These are phyloP conservation scores for Moringa oleifera DNA, from an alignment of 345 rosid species.

Conservation along the genomic window DNA sequence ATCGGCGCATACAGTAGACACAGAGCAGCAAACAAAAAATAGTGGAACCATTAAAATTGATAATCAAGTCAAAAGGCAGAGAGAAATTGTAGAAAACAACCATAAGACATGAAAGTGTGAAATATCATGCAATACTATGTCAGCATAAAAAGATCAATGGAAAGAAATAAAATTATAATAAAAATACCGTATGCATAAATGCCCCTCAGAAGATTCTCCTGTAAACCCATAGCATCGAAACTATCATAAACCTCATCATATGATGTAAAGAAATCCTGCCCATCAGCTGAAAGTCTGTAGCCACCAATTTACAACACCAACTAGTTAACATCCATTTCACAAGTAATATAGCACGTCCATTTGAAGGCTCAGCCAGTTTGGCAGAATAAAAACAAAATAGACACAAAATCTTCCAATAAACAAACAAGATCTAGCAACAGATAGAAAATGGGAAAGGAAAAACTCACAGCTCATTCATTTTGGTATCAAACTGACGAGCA, in stretches of 20 bases:
- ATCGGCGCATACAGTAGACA: too few species aligned
- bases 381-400: too few species aligned
- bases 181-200: slow-evolving; percentile 70
- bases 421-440: background rate
- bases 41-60: too few species aligned
- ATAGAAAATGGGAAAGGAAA: background rate
- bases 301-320: slow-evolving; percentile 8
- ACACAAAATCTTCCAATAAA: background rate
- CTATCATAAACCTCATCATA: slow-evolving; percentile 70
- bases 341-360: background rate
- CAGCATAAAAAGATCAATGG: background rate
- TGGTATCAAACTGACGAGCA: slow-evolving; percentile 60
- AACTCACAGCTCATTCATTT: slow-evolving; percentile 59
- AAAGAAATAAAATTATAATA: background rate
- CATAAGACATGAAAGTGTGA: too few species aligned
- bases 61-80: too few species aligned
- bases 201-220: slow-evolving; percentile 82
- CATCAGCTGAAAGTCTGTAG: slow-evolving; percentile 50
- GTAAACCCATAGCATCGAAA: slow-evolving; percentile 75
- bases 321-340: slow-evolving; percentile 4
- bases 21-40: too few species aligned
- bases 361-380: background rate
- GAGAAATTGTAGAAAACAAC: too few species aligned
- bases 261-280: slow-evolving; percentile 61
- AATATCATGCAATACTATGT: too few species aligned